phyloP scores from a whole-genome alignment of 345 rosid genomes.

The Populus pruinosa region DNA sequence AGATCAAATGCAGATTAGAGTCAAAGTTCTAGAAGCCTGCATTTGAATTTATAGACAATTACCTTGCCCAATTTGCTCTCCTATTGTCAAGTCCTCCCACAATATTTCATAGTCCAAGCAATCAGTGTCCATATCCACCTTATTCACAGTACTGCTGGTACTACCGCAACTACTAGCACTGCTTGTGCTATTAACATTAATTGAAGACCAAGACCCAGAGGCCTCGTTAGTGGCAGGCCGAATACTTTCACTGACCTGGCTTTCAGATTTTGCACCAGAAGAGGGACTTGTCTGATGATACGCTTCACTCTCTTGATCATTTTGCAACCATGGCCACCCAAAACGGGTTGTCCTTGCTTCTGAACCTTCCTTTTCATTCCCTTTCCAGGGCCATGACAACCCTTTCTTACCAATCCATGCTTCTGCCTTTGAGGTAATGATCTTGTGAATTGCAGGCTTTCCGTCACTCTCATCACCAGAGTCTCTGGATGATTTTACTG shows the following conservation, averaged over 20 bases:
- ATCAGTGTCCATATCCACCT: slow-evolving; percentile 70
- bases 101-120: slow-evolving; percentile 81
- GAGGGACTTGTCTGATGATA: slow-evolving; percentile 39
- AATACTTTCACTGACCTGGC: slow-evolving; percentile 42
- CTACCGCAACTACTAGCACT: slow-evolving; percentile 93
- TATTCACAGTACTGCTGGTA: slow-evolving; percentile 69
- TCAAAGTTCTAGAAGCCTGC: not conserved
- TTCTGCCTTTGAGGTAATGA: slow-evolving; percentile 71
- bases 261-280: slow-evolving; percentile 47
- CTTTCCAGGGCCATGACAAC: slow-evolving; percentile 95
- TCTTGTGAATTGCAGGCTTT: slow-evolving; percentile 65
- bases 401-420: slow-evolving; percentile 87
- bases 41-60: slow-evolving; percentile 15
- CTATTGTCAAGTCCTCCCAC: slow-evolving; percentile 88
- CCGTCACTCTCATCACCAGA: slow-evolving; percentile 73
- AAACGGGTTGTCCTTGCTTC: slow-evolving; percentile 51
- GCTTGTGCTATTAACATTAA: slow-evolving; percentile 79
- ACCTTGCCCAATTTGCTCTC: slow-evolving; percentile 97
- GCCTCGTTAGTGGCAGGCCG: slow-evolving; percentile 61
- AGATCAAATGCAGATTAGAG: not conserved
- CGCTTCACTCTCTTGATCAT: slow-evolving; percentile 54
- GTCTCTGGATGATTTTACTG: slow-evolving; percentile 47
- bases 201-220: slow-evolving; percentile 65
- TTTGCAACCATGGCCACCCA: slow-evolving; percentile 54
- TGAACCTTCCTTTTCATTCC: slow-evolving; percentile 63